Evolutionary conservation across 1,284 basidiomycete species (phyloP).

Genomic region (Wallemia mellicola): DNA sequence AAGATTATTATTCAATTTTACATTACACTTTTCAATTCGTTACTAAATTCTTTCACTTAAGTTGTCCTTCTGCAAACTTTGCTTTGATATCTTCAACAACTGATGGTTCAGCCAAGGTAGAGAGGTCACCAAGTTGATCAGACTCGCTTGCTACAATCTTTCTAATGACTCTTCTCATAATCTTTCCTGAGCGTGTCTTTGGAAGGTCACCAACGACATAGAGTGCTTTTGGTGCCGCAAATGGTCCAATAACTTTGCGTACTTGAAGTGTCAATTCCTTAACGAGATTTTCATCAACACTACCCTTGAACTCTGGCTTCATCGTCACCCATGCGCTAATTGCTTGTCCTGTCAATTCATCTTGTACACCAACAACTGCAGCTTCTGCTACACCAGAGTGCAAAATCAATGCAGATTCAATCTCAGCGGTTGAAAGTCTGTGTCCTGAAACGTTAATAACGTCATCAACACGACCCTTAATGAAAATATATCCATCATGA

Average conservation of each 20-base stretch:
- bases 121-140: conserved; percentile 35
- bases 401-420: conserved; percentile 77
- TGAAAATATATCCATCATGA: conserved; percentile 90
- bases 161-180: conserved; percentile 75
- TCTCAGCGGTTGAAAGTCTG: conserved; percentile 85
- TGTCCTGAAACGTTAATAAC: conserved; percentile 89
- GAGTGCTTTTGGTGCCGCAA: conserved; percentile 79
- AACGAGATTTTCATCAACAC: conserved; percentile 34
- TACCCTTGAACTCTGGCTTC: conserved; percentile 32
- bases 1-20: neutral
- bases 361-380: conserved; percentile 55
- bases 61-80: conserved; percentile 23
- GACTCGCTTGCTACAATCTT: conserved; percentile 83
- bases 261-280: conserved; percentile 88
- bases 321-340: conserved; percentile 56
- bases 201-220: conserved; percentile 62
- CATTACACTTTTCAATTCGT: too few species aligned
- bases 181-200: conserved; percentile 92
- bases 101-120: conserved; percentile 3
- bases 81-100: conserved; percentile 51
- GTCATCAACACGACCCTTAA: conserved; percentile 85
- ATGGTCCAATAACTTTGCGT: conserved; percentile 80
- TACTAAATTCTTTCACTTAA: conserved; percentile 1
- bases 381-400: conserved; percentile 90
- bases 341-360: conserved; percentile 65